phyloP scores from a whole-genome alignment of 345 rosid genomes.

The Cochlearia excelsa region DNA sequence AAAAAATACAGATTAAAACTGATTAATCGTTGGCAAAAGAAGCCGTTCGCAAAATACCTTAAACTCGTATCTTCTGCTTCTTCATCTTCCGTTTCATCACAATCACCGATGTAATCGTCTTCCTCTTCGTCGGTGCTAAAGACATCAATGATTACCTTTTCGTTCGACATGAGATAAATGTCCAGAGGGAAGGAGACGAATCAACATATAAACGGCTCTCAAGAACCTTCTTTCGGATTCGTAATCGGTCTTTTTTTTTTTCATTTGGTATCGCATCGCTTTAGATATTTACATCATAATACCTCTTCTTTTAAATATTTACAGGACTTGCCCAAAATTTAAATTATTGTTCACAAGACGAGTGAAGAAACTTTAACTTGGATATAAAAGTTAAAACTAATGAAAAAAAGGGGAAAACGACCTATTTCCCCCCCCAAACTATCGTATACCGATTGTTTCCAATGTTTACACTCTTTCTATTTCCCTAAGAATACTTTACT shows the following conservation, averaged over 20 bases:
- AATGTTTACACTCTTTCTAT: no score
- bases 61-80: conserved; percentile 20
- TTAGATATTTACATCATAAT: not conserved
- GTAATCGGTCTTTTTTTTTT: not conserved
- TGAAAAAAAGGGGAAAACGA: not conserved
- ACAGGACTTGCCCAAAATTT: not conserved
- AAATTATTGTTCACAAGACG: no score
- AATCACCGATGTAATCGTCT: conserved; percentile 10
- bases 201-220: conserved; percentile 28
- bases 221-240: not conserved
- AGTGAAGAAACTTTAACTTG: no score
- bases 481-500: no score
- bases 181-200: conserved; percentile 2
- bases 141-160: conserved; percentile 25
- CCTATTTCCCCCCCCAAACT: no score
- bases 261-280: not conserved
- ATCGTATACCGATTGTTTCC: no score
- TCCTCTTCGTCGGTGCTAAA: conserved; percentile 37
- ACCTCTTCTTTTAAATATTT: not conserved
- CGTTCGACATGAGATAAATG: conserved; percentile 10
- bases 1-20: not conserved
- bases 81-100: conserved; percentile 1
- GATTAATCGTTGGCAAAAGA: no score
- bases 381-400: no score
- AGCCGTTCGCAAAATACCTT: conserved; percentile 7